Evolutionary conservation across 257 asterid species (phyloP).

Genomic region (Coffea canephora): DNA sequence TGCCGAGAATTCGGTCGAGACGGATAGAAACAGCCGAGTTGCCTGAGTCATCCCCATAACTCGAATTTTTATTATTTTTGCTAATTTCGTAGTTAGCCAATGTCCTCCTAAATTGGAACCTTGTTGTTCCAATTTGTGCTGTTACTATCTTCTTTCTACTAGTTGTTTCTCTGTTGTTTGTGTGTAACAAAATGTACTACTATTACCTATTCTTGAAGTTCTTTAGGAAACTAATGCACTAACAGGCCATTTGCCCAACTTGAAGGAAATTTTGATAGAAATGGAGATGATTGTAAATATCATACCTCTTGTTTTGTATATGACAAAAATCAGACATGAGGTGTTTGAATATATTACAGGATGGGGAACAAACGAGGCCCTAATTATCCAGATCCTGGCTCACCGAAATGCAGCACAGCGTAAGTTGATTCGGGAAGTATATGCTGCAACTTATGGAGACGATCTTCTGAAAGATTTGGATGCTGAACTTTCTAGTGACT

Average conservation of each 20-base stretch:
- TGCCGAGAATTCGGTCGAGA: too few relatives aligned
- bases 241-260: neutral
- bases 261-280: neutral
- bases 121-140: too few relatives aligned
- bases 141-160: too few relatives aligned
- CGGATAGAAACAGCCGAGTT: too few relatives aligned
- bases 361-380: conserved; percentile 75
- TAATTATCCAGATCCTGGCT: conserved; percentile 65
- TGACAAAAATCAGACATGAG: neutral
- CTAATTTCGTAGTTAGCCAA: neutral
- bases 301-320: neutral
- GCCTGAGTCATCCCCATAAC: too few relatives aligned
- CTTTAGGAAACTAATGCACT: neutral
- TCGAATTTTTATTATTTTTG: too few relatives aligned
- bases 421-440: conserved; percentile 69
- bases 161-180: neutral
- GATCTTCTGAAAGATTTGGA: conserved; percentile 83
- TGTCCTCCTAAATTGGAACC: too few relatives aligned
- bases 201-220: neutral
- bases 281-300: neutral
- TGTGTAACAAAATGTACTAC: too few relatives aligned
- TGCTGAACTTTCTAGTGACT: conserved; percentile 76
- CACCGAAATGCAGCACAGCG: conserved; percentile 80
- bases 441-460: conserved; percentile 65
- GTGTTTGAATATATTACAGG: conserved; percentile 45